Conservation (phyloP, 805 yeast species). For the Metschnikowia santaceciliae region DNA sequence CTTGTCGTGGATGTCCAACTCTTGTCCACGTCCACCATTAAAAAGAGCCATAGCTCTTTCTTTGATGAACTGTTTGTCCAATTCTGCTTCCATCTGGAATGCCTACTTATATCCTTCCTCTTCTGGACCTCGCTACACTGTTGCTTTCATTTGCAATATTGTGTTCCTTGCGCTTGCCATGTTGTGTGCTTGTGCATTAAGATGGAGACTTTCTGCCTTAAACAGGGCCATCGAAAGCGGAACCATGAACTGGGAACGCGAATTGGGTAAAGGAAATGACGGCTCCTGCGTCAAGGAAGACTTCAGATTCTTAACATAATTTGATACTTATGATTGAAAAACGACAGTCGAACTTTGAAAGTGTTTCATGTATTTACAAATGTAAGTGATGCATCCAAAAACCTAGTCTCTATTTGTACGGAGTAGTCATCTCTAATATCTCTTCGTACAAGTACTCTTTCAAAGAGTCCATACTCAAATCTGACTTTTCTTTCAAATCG, state of each 20-base stretch:
- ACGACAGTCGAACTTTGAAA: no score
- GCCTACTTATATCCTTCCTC: slow-evolving; percentile 46
- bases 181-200: slow-evolving; percentile 33
- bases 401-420: not conserved
- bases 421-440: slow-evolving; percentile 9
- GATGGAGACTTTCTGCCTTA: slow-evolving; percentile 34
- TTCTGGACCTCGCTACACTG: slow-evolving; percentile 44
- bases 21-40: slow-evolving; percentile 54
- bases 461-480: slow-evolving; percentile 11
- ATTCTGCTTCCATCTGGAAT: slow-evolving; percentile 56
- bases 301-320: slow-evolving; percentile 37
- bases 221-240: slow-evolving; percentile 43
- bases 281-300: slow-evolving; percentile 40
- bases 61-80: slow-evolving; percentile 52
- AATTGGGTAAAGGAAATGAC: slow-evolving; percentile 45
- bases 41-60: slow-evolving; percentile 58
- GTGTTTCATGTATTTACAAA: not conserved
- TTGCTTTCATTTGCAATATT: slow-evolving; percentile 47
- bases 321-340: not conserved
- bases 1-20: slow-evolving; percentile 54
- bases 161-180: slow-evolving; percentile 43
- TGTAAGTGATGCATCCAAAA: not conserved
- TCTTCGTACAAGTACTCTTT: slow-evolving; percentile 15
- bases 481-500: slow-evolving; percentile 12
- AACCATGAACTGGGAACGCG: slow-evolving; percentile 48